Evolutionary conservation across 2,329 filamentous ascomycete genomes (phyloP).

Genomic region (Phaeosphaeria sp.): DNA sequence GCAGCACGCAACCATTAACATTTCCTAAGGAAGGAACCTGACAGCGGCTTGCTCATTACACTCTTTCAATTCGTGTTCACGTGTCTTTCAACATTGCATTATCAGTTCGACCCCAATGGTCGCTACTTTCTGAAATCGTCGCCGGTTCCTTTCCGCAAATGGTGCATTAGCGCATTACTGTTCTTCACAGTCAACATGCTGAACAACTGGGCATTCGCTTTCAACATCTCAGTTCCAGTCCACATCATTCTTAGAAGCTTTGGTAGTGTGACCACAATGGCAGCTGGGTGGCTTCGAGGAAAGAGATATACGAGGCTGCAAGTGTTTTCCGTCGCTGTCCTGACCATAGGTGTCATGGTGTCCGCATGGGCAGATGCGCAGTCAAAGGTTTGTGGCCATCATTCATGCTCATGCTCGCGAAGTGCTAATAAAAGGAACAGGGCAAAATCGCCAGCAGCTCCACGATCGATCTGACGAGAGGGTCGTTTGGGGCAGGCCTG

Average conservation of each 20-base stretch:
- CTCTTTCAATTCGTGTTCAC: slow-evolving; percentile 65
- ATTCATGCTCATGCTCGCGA: not conserved
- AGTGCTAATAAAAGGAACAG: slow-evolving; percentile 40
- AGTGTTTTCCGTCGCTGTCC: slow-evolving; percentile 77
- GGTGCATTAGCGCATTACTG: slow-evolving; percentile 85
- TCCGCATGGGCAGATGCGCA: slow-evolving; percentile 90
- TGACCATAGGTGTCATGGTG: slow-evolving; percentile 85
- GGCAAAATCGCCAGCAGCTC: slow-evolving; percentile 53
- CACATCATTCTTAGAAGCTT: slow-evolving; percentile 97
- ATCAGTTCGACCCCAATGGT: slow-evolving; percentile 59
- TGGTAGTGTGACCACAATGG: slow-evolving; percentile 93
- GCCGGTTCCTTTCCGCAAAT: slow-evolving; percentile 81
- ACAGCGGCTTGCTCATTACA: slow-evolving; percentile 75
- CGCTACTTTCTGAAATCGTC: slow-evolving; percentile 79
- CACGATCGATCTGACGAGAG: slow-evolving; percentile 45
- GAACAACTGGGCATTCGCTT: slow-evolving; percentile 98
- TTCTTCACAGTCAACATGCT: slow-evolving; percentile 95
- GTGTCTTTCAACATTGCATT: slow-evolving; percentile 62
- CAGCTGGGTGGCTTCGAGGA: slow-evolving; percentile 85
- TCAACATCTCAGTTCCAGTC: slow-evolving; percentile 93
- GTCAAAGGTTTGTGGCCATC: slow-evolving; percentile 68
- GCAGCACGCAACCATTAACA: too few species aligned
- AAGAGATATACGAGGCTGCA: slow-evolving; percentile 85
- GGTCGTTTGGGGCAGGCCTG: slow-evolving; percentile 73
- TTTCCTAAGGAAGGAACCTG: slow-evolving; percentile 74